Base-by-base conservation (phyloP, 1,284 basidiomycete genomes). In the Mycosarcoma mackinlayi region DNA sequence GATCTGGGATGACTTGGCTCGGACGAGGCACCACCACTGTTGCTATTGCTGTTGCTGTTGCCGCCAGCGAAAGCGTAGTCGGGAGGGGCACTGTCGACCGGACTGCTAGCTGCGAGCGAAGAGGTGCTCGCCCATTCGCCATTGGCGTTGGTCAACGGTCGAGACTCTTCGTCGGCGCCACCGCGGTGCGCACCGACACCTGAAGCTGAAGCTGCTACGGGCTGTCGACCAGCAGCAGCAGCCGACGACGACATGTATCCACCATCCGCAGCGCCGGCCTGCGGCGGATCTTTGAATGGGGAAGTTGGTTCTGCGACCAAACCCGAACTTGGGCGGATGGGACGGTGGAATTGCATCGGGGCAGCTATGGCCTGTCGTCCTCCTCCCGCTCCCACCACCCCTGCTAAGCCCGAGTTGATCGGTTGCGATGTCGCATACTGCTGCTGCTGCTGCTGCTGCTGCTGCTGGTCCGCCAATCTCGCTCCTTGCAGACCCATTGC, bases 311-410 rank as follows among this genome's bases (percentile, higher is more conserved):
- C 18, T 6, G 48, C 18, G n/a, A 14, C 3, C 9, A 51, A 34
- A 14, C 8, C 9, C 30, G 46, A 27, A 9, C 14, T 48, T 10
- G 41, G 49, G 9, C 58, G 56, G 3, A 66, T 31, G 4, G 68
- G 68, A 4, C 68, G 58, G 28, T 71, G 68, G 59, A 66, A 71
- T 23, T 71, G 68, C 38, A 49, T 35, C 2, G 67, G 53, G 21
- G 46, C 24, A 0, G 42, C 25, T 30, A 52, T 56, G 0, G 63
- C 27, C 28, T 46, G 42, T 33, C 54, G 9, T 1, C 56, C 57
- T 9, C 16, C 52, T 27, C 10, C 16, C 4, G 48, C 16, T 28
- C n/a, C n/a, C n/a, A n/a, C n/a, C n/a, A n/a, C n/a, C n/a, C n/a
- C n/a, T n/a, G n/a, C n/a, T n/a, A n/a, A n/a, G n/a, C n/a, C n/a